These are phyloP conservation scores for Cinnamomum micranthum DNA, from an alignment of 164 flowering plant species.

Conservation along the genomic window DNA sequence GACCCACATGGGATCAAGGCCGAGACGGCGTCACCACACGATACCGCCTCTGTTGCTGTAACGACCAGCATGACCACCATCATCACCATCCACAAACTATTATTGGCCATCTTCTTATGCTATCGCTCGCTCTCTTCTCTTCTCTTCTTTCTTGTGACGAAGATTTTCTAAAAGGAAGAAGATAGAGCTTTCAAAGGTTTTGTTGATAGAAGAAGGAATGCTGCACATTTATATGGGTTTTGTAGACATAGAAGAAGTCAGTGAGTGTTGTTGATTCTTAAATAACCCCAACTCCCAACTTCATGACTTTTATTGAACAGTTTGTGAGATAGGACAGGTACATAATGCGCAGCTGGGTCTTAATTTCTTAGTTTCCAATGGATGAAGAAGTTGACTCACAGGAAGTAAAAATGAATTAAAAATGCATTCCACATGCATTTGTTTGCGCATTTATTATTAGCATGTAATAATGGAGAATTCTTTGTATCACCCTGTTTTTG, in stretches of 20 bases:
- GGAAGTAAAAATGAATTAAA: too few species aligned
- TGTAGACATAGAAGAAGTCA: background rate
- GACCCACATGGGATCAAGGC: constrained; percentile 38
- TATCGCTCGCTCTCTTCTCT: background rate
- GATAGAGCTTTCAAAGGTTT: background rate
- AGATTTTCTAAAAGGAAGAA: background rate
- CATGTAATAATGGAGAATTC: too few species aligned
- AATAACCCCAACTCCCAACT: background rate
- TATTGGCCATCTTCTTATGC: constrained; percentile 4
- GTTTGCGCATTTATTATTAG: too few species aligned
- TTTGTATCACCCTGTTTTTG: too few species aligned
- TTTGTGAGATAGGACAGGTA: background rate
- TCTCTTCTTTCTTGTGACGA: too few species aligned
- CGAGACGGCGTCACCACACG: constrained; percentile 33
- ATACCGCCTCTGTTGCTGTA: constrained; percentile 10
- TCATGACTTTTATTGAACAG: background rate
- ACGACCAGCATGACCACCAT: constrained; percentile 6
- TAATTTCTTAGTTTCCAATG: too few species aligned
- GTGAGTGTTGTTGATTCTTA: background rate
- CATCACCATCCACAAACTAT: constrained; percentile 3
- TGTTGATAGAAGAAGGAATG: background rate
- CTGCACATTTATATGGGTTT: background rate
- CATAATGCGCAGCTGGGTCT: too few species aligned
- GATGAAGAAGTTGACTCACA: too few species aligned
- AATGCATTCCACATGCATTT: too few species aligned